Evolutionary conservation across 139 green algal species (phyloP), one percentile per base, ranked within the genome.

Genomic region (Chlorella sp.): DNA sequence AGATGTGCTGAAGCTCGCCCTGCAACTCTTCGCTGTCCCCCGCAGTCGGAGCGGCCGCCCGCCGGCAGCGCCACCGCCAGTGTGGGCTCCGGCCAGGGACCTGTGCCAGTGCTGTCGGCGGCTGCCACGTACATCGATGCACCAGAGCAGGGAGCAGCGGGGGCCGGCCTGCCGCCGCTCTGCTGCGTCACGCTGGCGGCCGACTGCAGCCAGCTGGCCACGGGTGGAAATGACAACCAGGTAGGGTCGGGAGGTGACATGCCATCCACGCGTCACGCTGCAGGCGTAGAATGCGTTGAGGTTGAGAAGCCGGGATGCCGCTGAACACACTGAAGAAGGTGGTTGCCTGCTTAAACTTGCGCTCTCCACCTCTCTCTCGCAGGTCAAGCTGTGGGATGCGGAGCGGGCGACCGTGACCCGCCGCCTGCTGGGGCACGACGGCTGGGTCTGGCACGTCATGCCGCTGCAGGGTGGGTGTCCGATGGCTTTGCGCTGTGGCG

Each of bases 381-480:
- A 48, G 68, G 68, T 75, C 68, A 75, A 75, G 68, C 16, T 75
- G 34, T 75, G 68, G 68, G 68, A 75, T 51, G 68, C 44, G 30
- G 68, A 75, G 68, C 68, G 68, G 19, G 24, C 17, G 19, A 24
- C 14, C 3, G 30, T 75, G 68, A 32, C 28, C 36, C 24, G 36
- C 22, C 68, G 68, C 68, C 44, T 75, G 68, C 36, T 48, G 17
- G 68, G 68, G 3, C 68, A 75, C 68, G 36, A 48, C 20, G 68
- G 68, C 19, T 75, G 68, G 68, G 68, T 75, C 22, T 75, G 68
- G 68, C 44, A 48, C 38, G 20, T 75, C 36, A 24, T 48, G 38
- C 1, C 68, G 38, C 68, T 75, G 68, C 38, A 43, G 38, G 68
- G 68, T 75, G 68, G 40, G 68, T 60, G n/a, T n/a, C n/a, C n/a